Evolutionary conservation across 2,329 filamentous ascomycete species (phyloP).

Genomic region (Sphaerulina populicola): DNA sequence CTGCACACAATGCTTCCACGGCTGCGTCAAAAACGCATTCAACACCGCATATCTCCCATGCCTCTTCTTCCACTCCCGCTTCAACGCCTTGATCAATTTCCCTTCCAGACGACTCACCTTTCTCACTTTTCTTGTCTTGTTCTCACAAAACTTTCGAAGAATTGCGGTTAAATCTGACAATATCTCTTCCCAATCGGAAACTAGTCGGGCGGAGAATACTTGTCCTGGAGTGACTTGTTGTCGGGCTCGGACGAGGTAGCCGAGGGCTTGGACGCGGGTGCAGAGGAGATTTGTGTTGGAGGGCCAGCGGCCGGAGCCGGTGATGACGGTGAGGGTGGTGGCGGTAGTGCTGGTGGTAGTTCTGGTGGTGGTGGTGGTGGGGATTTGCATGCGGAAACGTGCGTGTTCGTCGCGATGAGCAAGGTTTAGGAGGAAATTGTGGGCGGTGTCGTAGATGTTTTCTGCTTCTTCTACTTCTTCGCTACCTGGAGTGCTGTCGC

Average conservation of each 20-base stretch:
- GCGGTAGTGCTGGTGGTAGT: too few species aligned
- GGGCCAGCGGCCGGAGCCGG: not conserved
- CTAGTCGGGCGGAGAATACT: not conserved
- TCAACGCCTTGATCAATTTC: too few species aligned
- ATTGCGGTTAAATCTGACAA: not conserved
- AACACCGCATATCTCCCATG: not conserved
- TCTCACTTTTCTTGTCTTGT: not conserved
- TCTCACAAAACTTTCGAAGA: not conserved
- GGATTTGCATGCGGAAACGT: too few species aligned
- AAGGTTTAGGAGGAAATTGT: too few species aligned
- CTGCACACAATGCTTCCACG: not conserved
- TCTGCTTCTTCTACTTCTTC: too few species aligned
- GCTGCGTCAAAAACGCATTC: not conserved
- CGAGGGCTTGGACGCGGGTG: not conserved
- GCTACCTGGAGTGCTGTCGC: not conserved
- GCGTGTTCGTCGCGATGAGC: too few species aligned
- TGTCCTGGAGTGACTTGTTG: not conserved
- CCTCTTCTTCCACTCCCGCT: not conserved
- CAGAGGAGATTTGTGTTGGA: not conserved
- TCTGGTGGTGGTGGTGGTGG: too few species aligned
- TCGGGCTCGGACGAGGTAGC: not conserved
- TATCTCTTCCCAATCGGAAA: not conserved
- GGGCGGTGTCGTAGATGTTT: too few species aligned
- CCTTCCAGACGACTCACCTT: too few species aligned
- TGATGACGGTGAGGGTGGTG: not conserved